Evolutionary conservation across 495 filamentous ascomycete genomes (phyloP).

Genomic region (Parmelia sp.): DNA sequence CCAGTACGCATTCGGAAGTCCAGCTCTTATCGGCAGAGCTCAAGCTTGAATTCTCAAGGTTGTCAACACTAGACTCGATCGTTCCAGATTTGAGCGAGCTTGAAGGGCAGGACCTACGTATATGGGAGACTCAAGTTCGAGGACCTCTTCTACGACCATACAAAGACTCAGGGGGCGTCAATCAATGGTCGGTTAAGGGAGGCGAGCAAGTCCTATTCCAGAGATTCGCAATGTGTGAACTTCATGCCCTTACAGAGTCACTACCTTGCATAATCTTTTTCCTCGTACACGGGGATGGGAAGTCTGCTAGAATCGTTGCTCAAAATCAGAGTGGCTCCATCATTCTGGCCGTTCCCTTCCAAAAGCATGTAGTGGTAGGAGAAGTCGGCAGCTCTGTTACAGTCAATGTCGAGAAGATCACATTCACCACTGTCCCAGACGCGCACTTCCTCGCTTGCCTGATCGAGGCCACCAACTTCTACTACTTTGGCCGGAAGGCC

Average conservation of each 20-base stretch:
- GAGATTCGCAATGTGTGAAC: slow-evolving; percentile 12
- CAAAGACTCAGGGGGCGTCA: slow-evolving; percentile 2
- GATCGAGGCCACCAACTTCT: slow-evolving; percentile 9
- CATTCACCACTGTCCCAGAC: not conserved
- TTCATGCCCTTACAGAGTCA: not conserved
- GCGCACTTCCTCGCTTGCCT: not conserved
- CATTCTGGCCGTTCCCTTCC: not conserved
- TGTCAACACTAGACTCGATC: slow-evolving; percentile 3
- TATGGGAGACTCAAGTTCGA: slow-evolving; percentile 28
- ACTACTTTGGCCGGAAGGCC: not conserved
- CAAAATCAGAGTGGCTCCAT: slow-evolving; percentile 8
- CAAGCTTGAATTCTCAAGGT: slow-evolving; percentile 8
- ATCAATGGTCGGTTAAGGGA: slow-evolving; percentile 12
- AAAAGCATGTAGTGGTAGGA: not conserved
- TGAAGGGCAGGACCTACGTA: slow-evolving; percentile 19
- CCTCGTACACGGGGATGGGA: slow-evolving; percentile 11
- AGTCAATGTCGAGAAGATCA: slow-evolving; percentile 6
- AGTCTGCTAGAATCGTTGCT: slow-evolving; percentile 13
- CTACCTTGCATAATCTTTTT: slow-evolving; percentile 20
- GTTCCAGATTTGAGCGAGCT: slow-evolving; percentile 22
- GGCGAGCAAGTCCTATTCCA: slow-evolving; percentile 26
- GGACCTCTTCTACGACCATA: slow-evolving; percentile 14
- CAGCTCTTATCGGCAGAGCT: slow-evolving; percentile 7
- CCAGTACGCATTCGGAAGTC: slow-evolving; percentile 10
- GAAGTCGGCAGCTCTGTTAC: not conserved